Evolutionary conservation across 768 basidiomycete genomes (phyloP).

Genomic region (Kwoniella newhampshirensis): DNA sequence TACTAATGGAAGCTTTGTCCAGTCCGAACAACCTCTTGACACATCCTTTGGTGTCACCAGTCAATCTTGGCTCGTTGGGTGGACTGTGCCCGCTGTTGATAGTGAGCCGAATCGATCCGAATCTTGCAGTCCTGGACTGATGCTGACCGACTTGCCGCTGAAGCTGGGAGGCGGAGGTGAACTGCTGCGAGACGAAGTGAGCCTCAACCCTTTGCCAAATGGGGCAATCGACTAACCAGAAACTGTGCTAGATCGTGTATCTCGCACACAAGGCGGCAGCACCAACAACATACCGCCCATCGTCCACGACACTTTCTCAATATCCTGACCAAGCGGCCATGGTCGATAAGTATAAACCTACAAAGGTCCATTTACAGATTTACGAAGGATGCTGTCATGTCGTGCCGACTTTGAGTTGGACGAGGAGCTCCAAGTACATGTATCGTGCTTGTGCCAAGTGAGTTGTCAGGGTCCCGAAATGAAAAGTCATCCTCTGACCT

Average conservation of each 20-base stretch:
- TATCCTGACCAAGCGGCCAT: constrained; percentile 44
- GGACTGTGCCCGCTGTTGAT: constrained; percentile 51
- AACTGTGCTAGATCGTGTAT: constrained; percentile 30
- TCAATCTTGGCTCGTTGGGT: constrained; percentile 49
- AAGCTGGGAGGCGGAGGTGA: constrained; percentile 43
- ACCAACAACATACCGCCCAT: constrained; percentile 40
- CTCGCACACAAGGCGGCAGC: constrained; percentile 50
- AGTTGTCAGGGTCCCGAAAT: constrained; percentile 10
- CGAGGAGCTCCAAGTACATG: constrained; percentile 44
- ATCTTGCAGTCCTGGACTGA: constrained; percentile 5
- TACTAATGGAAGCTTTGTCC: constrained; percentile 3
- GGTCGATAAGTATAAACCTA: constrained; percentile 45
- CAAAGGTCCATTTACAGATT: constrained; percentile 51
- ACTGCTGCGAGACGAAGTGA: constrained; percentile 43
- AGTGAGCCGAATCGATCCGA: constrained; percentile 14
- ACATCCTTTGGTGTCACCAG: constrained; percentile 50
- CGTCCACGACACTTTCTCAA: constrained; percentile 28
- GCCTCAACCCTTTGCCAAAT: too few species aligned
- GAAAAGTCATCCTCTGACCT: neutral
- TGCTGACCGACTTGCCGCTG: neutral
- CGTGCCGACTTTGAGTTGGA: constrained; percentile 43
- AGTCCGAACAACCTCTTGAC: constrained; percentile 47
- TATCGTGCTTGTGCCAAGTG: constrained; percentile 48
- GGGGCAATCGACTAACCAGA: too few species aligned
- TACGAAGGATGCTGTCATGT: constrained; percentile 51